Conservation (phyloP, 2,329 filamentous ascomycete species). For the Pseudogymnoascus sp. region DNA sequence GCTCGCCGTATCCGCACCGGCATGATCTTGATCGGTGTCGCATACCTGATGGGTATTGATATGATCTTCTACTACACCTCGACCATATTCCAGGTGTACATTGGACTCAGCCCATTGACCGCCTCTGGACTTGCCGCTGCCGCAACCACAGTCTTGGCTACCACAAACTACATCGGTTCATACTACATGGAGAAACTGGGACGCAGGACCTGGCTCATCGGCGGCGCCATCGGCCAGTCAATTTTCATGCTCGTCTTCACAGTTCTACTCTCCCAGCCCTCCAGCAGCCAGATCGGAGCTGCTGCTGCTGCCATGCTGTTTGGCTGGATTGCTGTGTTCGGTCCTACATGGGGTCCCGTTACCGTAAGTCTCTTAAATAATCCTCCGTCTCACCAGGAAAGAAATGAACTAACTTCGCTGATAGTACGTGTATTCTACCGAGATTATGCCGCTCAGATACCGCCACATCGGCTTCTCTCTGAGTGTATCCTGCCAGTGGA, state of each 20-base stretch:
- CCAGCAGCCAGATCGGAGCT: slow-evolving; percentile 16
- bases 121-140: slow-evolving; percentile 12
- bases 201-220: slow-evolving; percentile 27
- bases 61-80: slow-evolving; percentile 16
- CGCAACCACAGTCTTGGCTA: background rate
- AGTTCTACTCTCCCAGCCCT: slow-evolving; percentile 14
- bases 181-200: slow-evolving; percentile 26
- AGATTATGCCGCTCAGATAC: slow-evolving; percentile 31
- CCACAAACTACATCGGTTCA: slow-evolving; percentile 18
- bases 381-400: background rate
- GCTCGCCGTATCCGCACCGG: slow-evolving; percentile 1
- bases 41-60: slow-evolving; percentile 14
- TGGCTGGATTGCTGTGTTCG: slow-evolving; percentile 28
- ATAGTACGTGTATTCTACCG: slow-evolving; percentile 29
- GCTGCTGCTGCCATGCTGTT: slow-evolving; percentile 30
- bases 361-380: slow-evolving; percentile 17
- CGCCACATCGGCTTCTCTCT: slow-evolving; percentile 31
- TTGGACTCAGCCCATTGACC: slow-evolving; percentile 12
- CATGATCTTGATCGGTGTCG: slow-evolving; percentile 5
- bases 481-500: slow-evolving; percentile 29
- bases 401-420: background rate
- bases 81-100: slow-evolving; percentile 13
- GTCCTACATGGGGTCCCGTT: slow-evolving; percentile 27
- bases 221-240: slow-evolving; percentile 23
- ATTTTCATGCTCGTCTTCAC: slow-evolving; percentile 28